Evolutionary conservation across 2,329 filamentous ascomycete species (phyloP).

Genomic region (Ophiostoma perfectum): DNA sequence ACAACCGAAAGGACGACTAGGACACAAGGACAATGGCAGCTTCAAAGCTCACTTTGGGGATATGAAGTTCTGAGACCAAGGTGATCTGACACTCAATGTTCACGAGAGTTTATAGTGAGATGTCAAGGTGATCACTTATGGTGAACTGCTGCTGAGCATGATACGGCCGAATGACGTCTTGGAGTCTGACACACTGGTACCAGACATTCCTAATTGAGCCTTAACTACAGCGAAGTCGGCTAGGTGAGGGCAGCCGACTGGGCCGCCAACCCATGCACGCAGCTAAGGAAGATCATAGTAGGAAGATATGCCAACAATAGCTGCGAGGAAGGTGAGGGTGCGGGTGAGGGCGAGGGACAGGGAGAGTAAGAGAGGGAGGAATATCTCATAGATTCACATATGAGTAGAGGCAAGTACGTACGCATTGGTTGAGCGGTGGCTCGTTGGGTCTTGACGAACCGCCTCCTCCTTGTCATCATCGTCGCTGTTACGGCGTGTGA

Average conservation of each 20-base stretch:
- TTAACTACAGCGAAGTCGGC: background rate
- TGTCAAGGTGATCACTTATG: background rate
- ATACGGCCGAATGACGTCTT: background rate
- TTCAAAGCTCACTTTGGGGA: too few relatives aligned
- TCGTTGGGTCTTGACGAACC: constrained; percentile 62
- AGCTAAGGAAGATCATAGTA: background rate
- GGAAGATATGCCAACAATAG: background rate
- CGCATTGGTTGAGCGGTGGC: constrained; percentile 69
- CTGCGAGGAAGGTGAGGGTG: background rate
- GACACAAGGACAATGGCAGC: too few relatives aligned
- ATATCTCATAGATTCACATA: background rate
- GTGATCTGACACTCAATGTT: background rate
- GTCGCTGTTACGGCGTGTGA: constrained; percentile 83
- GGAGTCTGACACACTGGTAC: background rate
- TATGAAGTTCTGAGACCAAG: background rate
- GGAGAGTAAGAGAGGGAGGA: background rate
- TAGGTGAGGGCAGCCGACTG: background rate
- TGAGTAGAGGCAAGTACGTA: constrained; percentile 49
- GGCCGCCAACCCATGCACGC: background rate
- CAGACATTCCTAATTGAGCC: background rate
- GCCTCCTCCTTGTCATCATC: constrained; percentile 80
- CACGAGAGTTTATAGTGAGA: background rate
- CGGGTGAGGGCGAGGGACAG: background rate
- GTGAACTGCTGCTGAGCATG: background rate
- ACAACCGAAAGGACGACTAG: too few relatives aligned